phyloP scores from a whole-genome alignment of 2,329 filamentous ascomycete genomes.

The Phaeosphaeriaceae sp. region DNA sequence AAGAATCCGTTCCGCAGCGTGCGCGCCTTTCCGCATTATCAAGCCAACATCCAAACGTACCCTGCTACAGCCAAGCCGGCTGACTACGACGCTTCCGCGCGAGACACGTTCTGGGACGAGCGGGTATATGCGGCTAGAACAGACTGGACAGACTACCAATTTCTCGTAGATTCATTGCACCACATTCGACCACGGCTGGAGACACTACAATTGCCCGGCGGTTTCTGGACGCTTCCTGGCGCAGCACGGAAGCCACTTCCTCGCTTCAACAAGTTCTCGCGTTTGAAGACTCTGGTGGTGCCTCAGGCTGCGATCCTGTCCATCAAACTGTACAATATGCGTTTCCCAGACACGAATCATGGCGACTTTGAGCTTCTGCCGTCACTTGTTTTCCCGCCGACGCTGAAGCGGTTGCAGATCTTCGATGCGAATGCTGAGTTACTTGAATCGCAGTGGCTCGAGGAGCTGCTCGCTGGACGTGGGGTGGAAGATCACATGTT shows the following conservation, averaged over 20 bases:
- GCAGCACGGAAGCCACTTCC: slow-evolving; percentile 20
- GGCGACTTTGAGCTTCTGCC: slow-evolving; percentile 20
- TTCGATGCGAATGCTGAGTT: slow-evolving; percentile 16
- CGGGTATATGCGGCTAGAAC: slow-evolving; percentile 20
- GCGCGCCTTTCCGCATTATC: slow-evolving; percentile 17
- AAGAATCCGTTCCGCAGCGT: slow-evolving; percentile 22
- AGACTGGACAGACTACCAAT: slow-evolving; percentile 22
- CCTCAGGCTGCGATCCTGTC: slow-evolving; percentile 21
- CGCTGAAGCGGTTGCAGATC: slow-evolving; percentile 13
- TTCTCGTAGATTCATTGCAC: slow-evolving; percentile 10
- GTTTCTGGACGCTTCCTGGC: slow-evolving; percentile 24
- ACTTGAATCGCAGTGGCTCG: slow-evolving; percentile 10
- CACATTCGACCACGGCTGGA: slow-evolving; percentile 13
- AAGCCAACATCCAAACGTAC: slow-evolving; percentile 21
- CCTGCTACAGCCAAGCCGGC: background rate
- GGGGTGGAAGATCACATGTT: slow-evolving; percentile 4
- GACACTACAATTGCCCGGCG: slow-evolving; percentile 15
- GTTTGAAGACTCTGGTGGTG: slow-evolving; percentile 8
- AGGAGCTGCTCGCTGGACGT: slow-evolving; percentile 12
- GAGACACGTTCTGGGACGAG: slow-evolving; percentile 8
- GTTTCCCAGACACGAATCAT: slow-evolving; percentile 1
- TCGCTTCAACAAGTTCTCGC: slow-evolving; percentile 12
- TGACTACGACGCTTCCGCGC: background rate
- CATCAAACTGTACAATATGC: slow-evolving; percentile 23
- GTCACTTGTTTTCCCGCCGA: slow-evolving; percentile 3